Conservation (phyloP, 2,329 filamentous ascomycete species). For the Aspergillus versicolor region DNA sequence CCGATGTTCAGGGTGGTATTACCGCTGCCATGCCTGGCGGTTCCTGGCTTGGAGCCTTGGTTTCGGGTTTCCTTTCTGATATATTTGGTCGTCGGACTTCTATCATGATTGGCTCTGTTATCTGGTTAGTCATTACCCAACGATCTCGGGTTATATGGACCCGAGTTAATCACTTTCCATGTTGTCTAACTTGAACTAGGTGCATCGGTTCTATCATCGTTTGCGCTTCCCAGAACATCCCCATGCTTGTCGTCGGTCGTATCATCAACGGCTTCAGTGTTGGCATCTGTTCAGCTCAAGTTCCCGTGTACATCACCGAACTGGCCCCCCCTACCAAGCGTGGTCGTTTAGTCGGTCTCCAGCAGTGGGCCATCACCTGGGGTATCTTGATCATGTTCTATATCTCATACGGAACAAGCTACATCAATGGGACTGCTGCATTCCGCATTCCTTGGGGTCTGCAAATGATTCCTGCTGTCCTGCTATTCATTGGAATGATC, state of each 20-base stretch:
- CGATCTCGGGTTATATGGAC: background rate
- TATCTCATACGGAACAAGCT: constrained; percentile 62
- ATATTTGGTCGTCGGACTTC: constrained; percentile 53
- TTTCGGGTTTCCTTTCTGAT: constrained; percentile 57
- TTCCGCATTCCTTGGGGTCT: constrained; percentile 66
- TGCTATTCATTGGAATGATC: constrained; percentile 57
- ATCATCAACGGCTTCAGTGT: constrained; percentile 71
- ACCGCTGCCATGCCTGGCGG: constrained; percentile 73
- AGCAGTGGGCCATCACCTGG: constrained; percentile 75
- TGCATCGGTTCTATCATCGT: constrained; percentile 60
- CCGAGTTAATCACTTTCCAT: background rate
- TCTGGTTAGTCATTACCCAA: constrained; percentile 42
- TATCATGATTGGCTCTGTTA: constrained; percentile 53
- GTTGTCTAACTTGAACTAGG: constrained; percentile 28
- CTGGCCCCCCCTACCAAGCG: constrained; percentile 57
- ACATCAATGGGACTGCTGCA: constrained; percentile 56
- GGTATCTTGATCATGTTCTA: constrained; percentile 70
- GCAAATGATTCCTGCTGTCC: constrained; percentile 62
- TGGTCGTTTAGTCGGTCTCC: constrained; percentile 65
- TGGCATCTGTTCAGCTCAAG: constrained; percentile 70
- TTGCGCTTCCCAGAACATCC: constrained; percentile 63
- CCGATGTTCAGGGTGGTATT: constrained; percentile 65
- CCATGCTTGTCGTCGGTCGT: constrained; percentile 70
- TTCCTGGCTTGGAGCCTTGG: constrained; percentile 63
- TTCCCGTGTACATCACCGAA: constrained; percentile 69